Conservation (phyloP, 192 early-diverging fungal genomes). For the Mortierella claussenii region DNA sequence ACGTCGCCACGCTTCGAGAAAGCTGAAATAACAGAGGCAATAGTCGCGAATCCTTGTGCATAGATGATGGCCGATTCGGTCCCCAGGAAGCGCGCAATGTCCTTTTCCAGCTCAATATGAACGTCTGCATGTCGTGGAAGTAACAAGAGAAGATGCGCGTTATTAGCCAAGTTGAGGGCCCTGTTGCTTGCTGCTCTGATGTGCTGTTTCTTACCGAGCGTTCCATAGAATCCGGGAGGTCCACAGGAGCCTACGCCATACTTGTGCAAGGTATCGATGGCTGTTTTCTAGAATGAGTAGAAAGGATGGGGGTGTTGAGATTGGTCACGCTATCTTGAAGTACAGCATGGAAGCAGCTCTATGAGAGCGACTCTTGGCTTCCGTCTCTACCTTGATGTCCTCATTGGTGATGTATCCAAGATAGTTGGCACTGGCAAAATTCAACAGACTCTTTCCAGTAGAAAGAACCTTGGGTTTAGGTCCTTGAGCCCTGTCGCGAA, state of each 20-base stretch:
- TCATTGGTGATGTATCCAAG: conserved; percentile 83
- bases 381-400: conserved; percentile 64
- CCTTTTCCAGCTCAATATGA: conserved; percentile 90
- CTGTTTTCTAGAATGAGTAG: conserved; percentile 64
- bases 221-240: conserved; percentile 95
- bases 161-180: no score
- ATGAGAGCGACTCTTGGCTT: no score
- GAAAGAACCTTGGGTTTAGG: conserved; percentile 70
- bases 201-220: conserved; percentile 52
- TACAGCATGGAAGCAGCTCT: no score
- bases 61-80: conserved; percentile 90
- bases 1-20: conserved; percentile 97
- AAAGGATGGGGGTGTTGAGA: no score
- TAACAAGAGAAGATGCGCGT: not conserved
- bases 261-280: conserved; percentile 85
- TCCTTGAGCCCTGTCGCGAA: conserved; percentile 55
- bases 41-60: conserved; percentile 93
- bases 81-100: conserved; percentile 85
- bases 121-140: conserved; percentile 71
- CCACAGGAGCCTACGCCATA: conserved; percentile 98
- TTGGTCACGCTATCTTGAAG: no score
- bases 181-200: not conserved
- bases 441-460: conserved; percentile 73
- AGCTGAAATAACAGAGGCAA: conserved; percentile 92
- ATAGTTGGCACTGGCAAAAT: conserved; percentile 90